Conservation (phyloP, 2,329 filamentous ascomycete species). For the Ophiostoma himal-ulmi region DNA sequence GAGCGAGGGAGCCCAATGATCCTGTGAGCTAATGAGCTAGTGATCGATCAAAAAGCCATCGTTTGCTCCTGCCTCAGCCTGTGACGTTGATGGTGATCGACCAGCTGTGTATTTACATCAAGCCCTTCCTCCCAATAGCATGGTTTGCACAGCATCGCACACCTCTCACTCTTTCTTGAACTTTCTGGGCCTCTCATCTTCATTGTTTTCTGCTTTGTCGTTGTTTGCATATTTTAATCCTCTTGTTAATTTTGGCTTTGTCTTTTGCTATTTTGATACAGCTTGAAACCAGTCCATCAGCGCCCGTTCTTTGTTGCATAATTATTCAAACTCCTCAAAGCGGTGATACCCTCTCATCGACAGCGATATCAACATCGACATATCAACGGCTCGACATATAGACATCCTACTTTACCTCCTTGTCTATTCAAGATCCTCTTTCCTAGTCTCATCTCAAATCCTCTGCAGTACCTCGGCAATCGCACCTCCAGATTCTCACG, state of each 20-base stretch:
- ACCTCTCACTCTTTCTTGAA: background rate
- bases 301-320: slow-evolving; percentile 3
- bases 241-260: background rate
- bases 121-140: background rate
- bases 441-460: background rate
- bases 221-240: background rate
- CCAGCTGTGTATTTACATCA: background rate
- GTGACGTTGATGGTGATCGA: slow-evolving; percentile 8
- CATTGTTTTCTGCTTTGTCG: background rate
- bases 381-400: background rate
- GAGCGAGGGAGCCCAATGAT: background rate
- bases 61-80: background rate
- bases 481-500: background rate
- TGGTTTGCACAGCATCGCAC: background rate
- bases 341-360: background rate
- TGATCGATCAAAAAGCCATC: background rate
- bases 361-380: background rate
- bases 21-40: background rate
- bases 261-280: slow-evolving; percentile 11
- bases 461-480: background rate
- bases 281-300: background rate
- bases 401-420: background rate
- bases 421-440: background rate
- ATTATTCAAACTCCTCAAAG: background rate
- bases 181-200: background rate